Base-by-base conservation (phyloP, 257 asterid species). In the Jaltomata sinuosa region DNA sequence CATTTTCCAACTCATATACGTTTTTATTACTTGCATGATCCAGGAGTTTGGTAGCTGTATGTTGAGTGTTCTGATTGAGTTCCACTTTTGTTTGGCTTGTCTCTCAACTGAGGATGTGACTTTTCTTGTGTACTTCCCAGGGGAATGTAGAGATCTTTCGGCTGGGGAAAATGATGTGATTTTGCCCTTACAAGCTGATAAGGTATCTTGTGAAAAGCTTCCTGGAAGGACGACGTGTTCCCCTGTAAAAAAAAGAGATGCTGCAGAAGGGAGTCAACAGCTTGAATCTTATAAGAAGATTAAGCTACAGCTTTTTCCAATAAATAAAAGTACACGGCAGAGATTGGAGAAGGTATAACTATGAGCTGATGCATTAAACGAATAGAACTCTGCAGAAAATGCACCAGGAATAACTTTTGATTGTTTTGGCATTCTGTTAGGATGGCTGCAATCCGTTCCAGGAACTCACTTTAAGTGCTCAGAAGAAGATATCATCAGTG, bases 231-330 rank as follows among this genome's bases (percentile, higher is more conserved):
- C 64, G 42, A 72, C 80, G 36, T 86, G 72, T 88, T 45, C 61
- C 83, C 71, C 84, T 77, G 93, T 86, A 81, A 79, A 76, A 84
- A 69, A 71, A 55, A 62, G 79, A 76, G 81, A 40, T 61, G 80
- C 85, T 55, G 86, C 89, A 82, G 87, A 87, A 83, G 84, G 87
- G 81, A 84, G 55, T 81, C 88, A 87, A 82, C 83, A 84, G 81
- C 85, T 82, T 85, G 80, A 61, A 85, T 86, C 91, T n/a, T 88
- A 92, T 86, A 78, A 87, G 85, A 96, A 92, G 94, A 83, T 96
- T 84, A 94, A 90, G 88, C 87, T 96, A 90, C 99, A 94, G 87
- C 97, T 96, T 84, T 94, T 93, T 88, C 99, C 99, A 31, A 74
- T 94, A 78, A 87, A 89, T 81, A 93, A 89, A 83, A 83, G 79